phyloP scores from a whole-genome alignment of 331 rosid genomes.

The Spiraea crenata region DNA sequence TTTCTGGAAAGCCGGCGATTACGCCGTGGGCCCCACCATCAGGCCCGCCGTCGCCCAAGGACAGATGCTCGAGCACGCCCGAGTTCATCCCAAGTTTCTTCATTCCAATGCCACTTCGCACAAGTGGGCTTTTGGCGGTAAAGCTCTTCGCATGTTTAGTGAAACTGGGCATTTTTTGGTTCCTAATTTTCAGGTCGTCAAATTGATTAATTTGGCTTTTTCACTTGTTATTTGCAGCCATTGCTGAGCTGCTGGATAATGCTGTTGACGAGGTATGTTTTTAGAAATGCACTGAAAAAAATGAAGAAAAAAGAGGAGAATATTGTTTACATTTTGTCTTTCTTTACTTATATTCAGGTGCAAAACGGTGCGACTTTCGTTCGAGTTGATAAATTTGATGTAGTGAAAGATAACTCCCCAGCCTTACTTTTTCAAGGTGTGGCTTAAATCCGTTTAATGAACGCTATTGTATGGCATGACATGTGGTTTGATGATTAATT shows the following conservation, averaged over 20 bases:
- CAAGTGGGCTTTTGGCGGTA: slow-evolving; percentile 99
- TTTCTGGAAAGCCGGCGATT: slow-evolving; percentile 89
- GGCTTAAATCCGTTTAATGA: slow-evolving; percentile 22
- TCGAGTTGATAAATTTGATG: slow-evolving; percentile 70
- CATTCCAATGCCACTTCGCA: slow-evolving; percentile 98
- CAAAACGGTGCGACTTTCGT: slow-evolving; percentile 86
- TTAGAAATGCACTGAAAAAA: background rate
- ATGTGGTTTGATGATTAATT: slow-evolving; percentile 8
- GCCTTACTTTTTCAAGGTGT: slow-evolving; percentile 78
- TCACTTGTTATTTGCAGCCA: slow-evolving; percentile 52
- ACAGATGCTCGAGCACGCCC: slow-evolving; percentile 67
- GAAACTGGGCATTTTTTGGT: background rate
- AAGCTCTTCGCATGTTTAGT: background rate
- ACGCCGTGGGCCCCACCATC: slow-evolving; percentile 36
- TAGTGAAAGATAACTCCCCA: slow-evolving; percentile 82
- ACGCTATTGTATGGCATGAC: slow-evolving; percentile 14
- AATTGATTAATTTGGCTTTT: background rate
- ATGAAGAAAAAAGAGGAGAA: background rate
- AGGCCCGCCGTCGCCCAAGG: slow-evolving; percentile 42
- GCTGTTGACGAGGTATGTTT: slow-evolving; percentile 89
- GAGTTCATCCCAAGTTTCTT: slow-evolving; percentile 96
- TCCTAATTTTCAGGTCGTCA: background rate
- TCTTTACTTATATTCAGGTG: slow-evolving; percentile 39
- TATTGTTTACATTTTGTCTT: slow-evolving; percentile 10
- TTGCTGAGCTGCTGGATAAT: slow-evolving; percentile 97